Conservation (phyloP, 805 yeast genomes). For the Lachancea thermotolerans region DNA sequence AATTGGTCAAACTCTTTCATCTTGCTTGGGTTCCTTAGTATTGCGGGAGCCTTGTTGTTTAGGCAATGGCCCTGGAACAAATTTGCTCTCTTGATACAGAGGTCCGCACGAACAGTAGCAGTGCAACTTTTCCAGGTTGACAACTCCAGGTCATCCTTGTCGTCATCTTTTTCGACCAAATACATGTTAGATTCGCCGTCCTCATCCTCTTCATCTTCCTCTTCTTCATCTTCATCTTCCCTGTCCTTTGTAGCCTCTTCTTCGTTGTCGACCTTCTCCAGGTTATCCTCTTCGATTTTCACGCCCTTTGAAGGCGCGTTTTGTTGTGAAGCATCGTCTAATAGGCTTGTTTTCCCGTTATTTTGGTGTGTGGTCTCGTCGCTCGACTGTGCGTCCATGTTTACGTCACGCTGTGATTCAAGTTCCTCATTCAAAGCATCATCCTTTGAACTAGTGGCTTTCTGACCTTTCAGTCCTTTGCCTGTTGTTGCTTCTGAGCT, state of each 20-base stretch:
- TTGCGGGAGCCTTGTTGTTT: constrained; percentile 63
- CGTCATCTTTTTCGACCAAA: constrained; percentile 49
- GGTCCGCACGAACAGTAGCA: constrained; percentile 69
- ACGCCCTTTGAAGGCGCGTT: neutral
- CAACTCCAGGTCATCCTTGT: constrained; percentile 61
- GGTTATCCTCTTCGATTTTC: constrained; percentile 19
- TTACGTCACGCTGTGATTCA: too few relatives aligned
- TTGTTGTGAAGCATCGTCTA: neutral
- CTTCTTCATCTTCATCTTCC: constrained; percentile 30
- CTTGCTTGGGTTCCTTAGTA: constrained; percentile 54
- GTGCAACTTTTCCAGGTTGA: constrained; percentile 82
- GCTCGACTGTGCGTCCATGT: too few relatives aligned
- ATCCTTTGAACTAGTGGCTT: too few relatives aligned
- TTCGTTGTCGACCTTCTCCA: constrained; percentile 26
- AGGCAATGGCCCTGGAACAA: constrained; percentile 56
- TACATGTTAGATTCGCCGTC: constrained; percentile 37
- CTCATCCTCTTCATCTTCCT: constrained; percentile 41
- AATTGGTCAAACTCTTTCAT: constrained; percentile 51
- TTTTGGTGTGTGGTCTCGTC: too few relatives aligned
- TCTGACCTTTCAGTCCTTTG: constrained; percentile 40
- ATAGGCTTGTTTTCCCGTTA: neutral
- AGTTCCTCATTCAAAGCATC: too few relatives aligned
- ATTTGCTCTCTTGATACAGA: constrained; percentile 60
- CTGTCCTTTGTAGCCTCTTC: constrained; percentile 9
- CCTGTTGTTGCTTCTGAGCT: constrained; percentile 26